Percentiles rank a stretch among this genome's conserved stretches.
Conservation (phyloP, 2,329 filamentous ascomycete species). For the Cladosporium sp. region DNA sequence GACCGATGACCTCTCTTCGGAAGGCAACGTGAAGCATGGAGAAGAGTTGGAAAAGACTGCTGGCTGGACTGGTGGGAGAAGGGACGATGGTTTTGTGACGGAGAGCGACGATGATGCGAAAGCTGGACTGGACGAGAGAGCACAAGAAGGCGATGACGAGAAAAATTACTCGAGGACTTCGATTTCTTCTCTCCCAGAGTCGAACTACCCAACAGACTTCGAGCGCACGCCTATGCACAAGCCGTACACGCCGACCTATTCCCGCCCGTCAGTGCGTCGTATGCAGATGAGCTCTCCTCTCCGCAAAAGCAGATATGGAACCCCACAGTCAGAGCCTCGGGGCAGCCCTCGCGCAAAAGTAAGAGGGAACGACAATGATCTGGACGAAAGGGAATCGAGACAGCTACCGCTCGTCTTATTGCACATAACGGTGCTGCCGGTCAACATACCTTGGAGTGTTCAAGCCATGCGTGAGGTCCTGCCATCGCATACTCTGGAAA, state of each 20-base stretch:
- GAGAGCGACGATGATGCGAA: conserved; percentile 10
- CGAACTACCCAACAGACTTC: conserved; percentile 23
- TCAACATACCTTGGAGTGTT: conserved; percentile 56
- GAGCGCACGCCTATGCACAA: conserved; percentile 18
- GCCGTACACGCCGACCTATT: conserved; percentile 52
- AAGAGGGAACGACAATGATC: conserved; percentile 11
- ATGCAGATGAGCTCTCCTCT: conserved; percentile 67
- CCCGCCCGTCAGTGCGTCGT: conserved; percentile 59
- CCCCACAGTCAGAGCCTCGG: conserved; percentile 32
- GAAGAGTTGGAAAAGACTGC: not conserved
- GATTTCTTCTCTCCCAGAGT: conserved; percentile 29
- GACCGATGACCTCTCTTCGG: not conserved
- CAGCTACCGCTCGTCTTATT: conserved; percentile 63
- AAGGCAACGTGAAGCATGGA: not conserved
- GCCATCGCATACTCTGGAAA: conserved; percentile 47
- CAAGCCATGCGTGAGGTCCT: conserved; percentile 45
- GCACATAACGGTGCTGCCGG: conserved; percentile 68
- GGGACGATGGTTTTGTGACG: conserved; percentile 11
- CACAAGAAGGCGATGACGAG: conserved; percentile 8
- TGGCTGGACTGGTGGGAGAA: not conserved
- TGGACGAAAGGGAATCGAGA: conserved; percentile 14
- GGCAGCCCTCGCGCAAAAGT: conserved; percentile 51
- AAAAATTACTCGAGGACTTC: conserved; percentile 22
- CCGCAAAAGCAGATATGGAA: conserved; percentile 45
- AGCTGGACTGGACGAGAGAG: conserved; percentile 5